Base-by-base conservation (phyloP, 441 rosid genomes). In the Biscutella laevigata region DNA sequence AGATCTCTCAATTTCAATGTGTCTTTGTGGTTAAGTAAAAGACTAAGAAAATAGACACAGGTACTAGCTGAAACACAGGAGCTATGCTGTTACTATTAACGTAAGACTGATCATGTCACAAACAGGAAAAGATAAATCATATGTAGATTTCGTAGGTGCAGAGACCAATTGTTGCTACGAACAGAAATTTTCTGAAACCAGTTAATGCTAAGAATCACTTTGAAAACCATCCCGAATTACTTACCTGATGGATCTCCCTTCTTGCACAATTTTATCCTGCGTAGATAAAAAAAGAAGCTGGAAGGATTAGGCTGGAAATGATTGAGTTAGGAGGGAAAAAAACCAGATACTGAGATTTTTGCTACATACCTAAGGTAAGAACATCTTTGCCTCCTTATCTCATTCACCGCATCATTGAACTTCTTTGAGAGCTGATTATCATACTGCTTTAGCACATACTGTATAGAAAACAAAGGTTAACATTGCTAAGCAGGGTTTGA, bases 241-340 rank as follows among this genome's bases (percentile, higher is more conserved):
- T 69, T 42, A 84, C 98, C 98, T 69, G 86, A 75, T 56, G 76
- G 77, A 71, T 90, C 98, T 68, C 95, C 95, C 72, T 90, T 90
- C 80, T 74, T 87, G 88, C 96, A 90, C 61, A 87, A 59, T 73
- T 72, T 78, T n/a, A n/a, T n/a, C n/a, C n/a, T n/a, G n/a, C n/a
- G n/a, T n/a, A n/a, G n/a, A n/a, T n/a, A n/a, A n/a, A n/a, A n/a
- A n/a, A n/a, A n/a, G 40, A 87, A 64, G 54, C 98, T 90, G 91
- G 70, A 70, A 34, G 46, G 4, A 48, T 2, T n/a, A 22, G 25
- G 25, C 2, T 2, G 4, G 4, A 2, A 22, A 22, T n/a, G n/a
- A n/a, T n/a, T n/a, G n/a, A n/a, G n/a, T n/a, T n/a, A n/a, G n/a
- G n/a, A n/a, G n/a, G n/a, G n/a, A 22, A 2, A 25, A n/a, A n/a